phyloP scores from a whole-genome alignment of 768 basidiomycete genomes.

The Trametes meyenii region DNA sequence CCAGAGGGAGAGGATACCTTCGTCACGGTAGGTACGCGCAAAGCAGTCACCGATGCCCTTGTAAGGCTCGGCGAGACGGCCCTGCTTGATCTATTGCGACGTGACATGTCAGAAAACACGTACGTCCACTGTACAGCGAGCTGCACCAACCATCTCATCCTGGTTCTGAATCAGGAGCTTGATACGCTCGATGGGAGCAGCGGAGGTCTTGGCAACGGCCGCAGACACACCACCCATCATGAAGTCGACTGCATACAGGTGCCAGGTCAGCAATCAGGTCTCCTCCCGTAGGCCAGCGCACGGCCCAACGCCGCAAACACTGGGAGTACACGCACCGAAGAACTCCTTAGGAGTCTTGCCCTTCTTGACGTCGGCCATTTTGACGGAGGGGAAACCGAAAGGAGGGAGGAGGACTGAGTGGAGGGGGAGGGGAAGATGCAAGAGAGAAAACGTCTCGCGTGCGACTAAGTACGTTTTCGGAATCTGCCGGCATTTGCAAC shows the following conservation, averaged over 20 bases:
- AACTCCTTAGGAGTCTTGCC: constrained; percentile 92
- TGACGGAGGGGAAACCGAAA: constrained; percentile 44
- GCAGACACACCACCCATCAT: constrained; percentile 96
- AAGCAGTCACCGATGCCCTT: constrained; percentile 96
- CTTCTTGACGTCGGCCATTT: constrained; percentile 86
- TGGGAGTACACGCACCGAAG: constrained; percentile 60
- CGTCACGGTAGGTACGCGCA: constrained; percentile 87
- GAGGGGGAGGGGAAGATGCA: constrained; percentile 50
- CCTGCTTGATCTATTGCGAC: constrained; percentile 88
- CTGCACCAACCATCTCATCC: constrained; percentile 90
- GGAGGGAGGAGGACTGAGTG: constrained; percentile 50
- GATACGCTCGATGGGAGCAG: constrained; percentile 99
- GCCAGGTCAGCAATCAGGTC: constrained; percentile 37
- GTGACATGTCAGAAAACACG: constrained; percentile 2
- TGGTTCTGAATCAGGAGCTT: constrained; percentile 99
- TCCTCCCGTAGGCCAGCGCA: constrained; percentile 6
- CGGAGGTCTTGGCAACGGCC: constrained; percentile 98
- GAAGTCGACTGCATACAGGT: constrained; percentile 71
- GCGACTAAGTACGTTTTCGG: constrained; percentile 31
- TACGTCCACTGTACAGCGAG: background rate
- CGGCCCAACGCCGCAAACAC: constrained; percentile 6
- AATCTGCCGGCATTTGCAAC: constrained; percentile 24
- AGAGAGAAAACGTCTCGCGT: constrained; percentile 36
- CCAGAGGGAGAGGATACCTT: constrained; percentile 96
- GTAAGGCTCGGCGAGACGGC: constrained; percentile 94